Evolutionary conservation across 139 green algal genomes (phyloP).

Genomic region (Chlorella ohadii): DNA sequence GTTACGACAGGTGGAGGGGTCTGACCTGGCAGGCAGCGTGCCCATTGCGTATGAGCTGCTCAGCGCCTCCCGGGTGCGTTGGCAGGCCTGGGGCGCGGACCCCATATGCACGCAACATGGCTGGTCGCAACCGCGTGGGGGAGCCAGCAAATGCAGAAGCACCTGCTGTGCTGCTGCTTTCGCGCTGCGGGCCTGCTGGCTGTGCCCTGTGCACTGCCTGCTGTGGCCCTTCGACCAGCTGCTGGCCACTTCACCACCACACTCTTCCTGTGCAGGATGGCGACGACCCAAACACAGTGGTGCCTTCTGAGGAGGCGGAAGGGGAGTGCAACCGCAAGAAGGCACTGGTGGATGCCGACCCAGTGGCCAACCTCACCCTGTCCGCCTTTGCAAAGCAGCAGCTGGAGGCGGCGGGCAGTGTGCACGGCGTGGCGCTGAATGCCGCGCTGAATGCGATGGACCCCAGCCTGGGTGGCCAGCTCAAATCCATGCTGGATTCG

Average conservation of each 20-base stretch:
- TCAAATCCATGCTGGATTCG: conserved; percentile 50
- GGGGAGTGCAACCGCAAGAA: conserved; percentile 37
- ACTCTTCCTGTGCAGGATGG: not conserved
- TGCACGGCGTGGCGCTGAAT: conserved; percentile 36
- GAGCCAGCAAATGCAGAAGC: too few relatives aligned
- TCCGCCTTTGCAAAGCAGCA: conserved; percentile 49
- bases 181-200: too few relatives aligned
- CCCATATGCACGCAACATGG: too few relatives aligned
- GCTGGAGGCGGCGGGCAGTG: conserved; percentile 42
- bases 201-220: too few relatives aligned
- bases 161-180: too few relatives aligned
- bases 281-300: conserved; percentile 30
- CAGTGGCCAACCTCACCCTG: conserved; percentile 31
- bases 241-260: too few relatives aligned
- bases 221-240: too few relatives aligned
- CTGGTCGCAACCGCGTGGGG: too few relatives aligned
- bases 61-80: not conserved
- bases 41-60: conserved; percentile 10
- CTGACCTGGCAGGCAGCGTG: conserved; percentile 19
- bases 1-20: conserved; percentile 19
- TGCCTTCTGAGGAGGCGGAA: conserved; percentile 44
- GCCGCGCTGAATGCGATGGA: conserved; percentile 32
- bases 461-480: conserved; percentile 33
- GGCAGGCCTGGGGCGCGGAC: too few relatives aligned
- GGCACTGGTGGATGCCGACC: conserved; percentile 30